Conservation (phyloP, 1,139 yeast species). For the Debaryomyces singareniensis region DNA sequence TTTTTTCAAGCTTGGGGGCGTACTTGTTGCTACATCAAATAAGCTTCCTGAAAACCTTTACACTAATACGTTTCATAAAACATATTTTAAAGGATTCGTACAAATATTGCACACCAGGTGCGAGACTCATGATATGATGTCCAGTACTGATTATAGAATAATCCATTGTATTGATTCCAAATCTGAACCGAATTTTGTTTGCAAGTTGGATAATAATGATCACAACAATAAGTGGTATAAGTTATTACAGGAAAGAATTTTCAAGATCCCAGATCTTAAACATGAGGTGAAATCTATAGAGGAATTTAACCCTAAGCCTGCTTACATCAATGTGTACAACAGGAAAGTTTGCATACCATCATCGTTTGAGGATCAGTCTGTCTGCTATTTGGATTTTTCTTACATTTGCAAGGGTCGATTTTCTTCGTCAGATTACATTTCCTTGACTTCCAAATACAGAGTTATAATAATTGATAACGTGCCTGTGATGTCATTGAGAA, state of each 20-base stretch:
- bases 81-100: conserved; percentile 52
- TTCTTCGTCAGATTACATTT: conserved; percentile 66
- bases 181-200: conserved; percentile 21
- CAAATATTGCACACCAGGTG: conserved; percentile 57
- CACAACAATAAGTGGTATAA: conserved; percentile 32
- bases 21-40: conserved; percentile 66
- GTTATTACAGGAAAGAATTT: conserved; percentile 12
- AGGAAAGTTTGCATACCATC: conserved; percentile 44
- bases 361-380: conserved; percentile 25
- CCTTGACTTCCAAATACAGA: conserved; percentile 54
- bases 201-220: conserved; percentile 16
- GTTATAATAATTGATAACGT: conserved; percentile 56
- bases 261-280: conserved; percentile 9
- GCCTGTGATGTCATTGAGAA: conserved; percentile 51
- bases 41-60: conserved; percentile 66
- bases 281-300: conserved; percentile 11
- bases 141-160: conserved; percentile 50
- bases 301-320: conserved; percentile 18
- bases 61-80: conserved; percentile 55
- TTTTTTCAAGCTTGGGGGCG: conserved; percentile 69
- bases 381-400: conserved; percentile 46
- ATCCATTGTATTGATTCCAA: conserved; percentile 24
- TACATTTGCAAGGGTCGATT: conserved; percentile 53
- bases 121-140: conserved; percentile 56
- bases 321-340: conserved; percentile 47